These are phyloP conservation scores for Euphorbia peplus DNA, from an alignment of 345 rosid species.

Conservation along the genomic window DNA sequence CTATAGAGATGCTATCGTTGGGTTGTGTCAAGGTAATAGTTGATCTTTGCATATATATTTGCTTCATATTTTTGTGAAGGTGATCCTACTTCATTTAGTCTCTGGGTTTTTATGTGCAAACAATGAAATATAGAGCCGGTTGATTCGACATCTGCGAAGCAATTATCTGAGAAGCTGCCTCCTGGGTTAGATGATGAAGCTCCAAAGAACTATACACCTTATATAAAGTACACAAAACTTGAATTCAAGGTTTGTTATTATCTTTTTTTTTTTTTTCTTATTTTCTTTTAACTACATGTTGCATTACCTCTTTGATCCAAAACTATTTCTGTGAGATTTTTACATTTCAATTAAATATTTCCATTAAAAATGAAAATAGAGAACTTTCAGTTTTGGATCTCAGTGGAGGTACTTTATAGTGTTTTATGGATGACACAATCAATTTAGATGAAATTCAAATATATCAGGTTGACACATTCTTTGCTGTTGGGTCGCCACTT, in stretches of 20 bases:
- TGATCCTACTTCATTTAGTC: not conserved
- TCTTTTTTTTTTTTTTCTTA: not conserved
- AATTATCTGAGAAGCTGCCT: conserved; percentile 31
- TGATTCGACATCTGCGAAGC: conserved; percentile 25
- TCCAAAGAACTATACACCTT: conserved; percentile 62
- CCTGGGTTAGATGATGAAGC: conserved; percentile 28
- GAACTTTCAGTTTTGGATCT: not conserved
- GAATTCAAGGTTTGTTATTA: conserved; percentile 73
- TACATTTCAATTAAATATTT: not conserved
- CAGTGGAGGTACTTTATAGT: not conserved
- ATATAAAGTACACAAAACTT: conserved; percentile 81
- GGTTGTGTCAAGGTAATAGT: conserved; percentile 26
- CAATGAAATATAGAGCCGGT: conserved; percentile 41
- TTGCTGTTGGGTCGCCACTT: conserved; percentile 98
- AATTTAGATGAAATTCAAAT: conserved; percentile 18
- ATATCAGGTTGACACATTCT: conserved; percentile 89
- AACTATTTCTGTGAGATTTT: not conserved
- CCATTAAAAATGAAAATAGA: not conserved
- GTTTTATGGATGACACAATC: conserved; percentile 2
- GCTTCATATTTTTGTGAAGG: conserved; percentile 1
- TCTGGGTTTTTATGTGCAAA: conserved; percentile 20
- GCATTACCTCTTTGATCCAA: not conserved
- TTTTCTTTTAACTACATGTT: not conserved
- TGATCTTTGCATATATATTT: conserved; percentile 11
- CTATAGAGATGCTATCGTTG: conserved; percentile 25